These are phyloP conservation scores for Geum urbanum DNA, from an alignment of 306 rosid species.

Conservation along the genomic window DNA sequence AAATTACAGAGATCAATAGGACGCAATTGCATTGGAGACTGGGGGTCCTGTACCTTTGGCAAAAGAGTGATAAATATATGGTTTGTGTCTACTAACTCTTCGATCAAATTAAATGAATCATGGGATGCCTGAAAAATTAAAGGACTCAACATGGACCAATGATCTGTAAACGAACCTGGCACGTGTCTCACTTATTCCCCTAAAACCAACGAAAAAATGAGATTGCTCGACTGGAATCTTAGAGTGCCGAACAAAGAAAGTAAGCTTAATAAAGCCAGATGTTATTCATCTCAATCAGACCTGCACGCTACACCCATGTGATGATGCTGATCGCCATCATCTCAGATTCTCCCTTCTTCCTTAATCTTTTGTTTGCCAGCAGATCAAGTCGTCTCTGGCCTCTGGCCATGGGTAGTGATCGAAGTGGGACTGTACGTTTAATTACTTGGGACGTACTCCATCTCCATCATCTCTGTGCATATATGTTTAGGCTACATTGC, in stretches of 20 bases:
- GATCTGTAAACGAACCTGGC: too few relatives aligned
- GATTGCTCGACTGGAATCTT: background rate
- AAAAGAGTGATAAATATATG: too few relatives aligned
- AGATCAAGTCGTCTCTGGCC: too few relatives aligned
- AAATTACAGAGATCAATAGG: too few relatives aligned
- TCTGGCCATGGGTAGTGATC: too few relatives aligned
- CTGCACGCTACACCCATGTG: slow-evolving; percentile 8
- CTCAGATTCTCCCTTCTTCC: background rate
- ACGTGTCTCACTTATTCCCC: background rate
- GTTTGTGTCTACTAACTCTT: too few relatives aligned
- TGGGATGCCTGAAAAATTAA: too few relatives aligned
- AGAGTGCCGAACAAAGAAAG: background rate
- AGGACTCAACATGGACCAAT: too few relatives aligned
- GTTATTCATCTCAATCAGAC: background rate
- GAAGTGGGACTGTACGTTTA: background rate
- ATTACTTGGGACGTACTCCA: background rate
- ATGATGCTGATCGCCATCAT: background rate
- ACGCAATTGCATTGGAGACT: too few relatives aligned
- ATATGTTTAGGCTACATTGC: too few relatives aligned
- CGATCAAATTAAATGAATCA: too few relatives aligned
- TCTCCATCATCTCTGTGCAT: background rate
- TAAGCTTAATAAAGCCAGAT: background rate
- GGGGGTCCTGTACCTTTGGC: too few relatives aligned
- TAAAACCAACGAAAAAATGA: background rate
- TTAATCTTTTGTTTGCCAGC: background rate